Evolutionary conservation across 306 rosid genomes (phyloP), one percentile per base, ranked within the genome.

Genomic region (Ormosia semicastrata): DNA sequence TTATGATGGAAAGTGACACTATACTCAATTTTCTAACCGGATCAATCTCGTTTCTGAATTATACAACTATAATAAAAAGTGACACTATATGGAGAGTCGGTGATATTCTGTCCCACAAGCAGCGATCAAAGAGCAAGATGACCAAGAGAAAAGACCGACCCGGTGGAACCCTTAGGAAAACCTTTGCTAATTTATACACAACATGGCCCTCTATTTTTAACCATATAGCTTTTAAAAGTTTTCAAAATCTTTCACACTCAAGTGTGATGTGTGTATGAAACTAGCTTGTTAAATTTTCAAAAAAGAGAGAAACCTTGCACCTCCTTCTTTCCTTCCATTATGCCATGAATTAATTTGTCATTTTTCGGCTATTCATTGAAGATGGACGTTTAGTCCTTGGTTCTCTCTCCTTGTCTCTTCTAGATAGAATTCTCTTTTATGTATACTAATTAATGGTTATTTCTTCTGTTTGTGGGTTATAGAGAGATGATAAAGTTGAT

Each of bases 101-200:
- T 87, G 87, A 80, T 73, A 79, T 76, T 85, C 41, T 87, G 94
- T 86, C 94, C 94, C 89, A 85, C 89, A 85, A 65, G 73, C 72
- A 73, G 68, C 85, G 82, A 82, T 87, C 83, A 86, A 80, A 81
- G 85, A 73, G 85, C 41, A 87, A 85, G 68, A 77, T 49, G 81
- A 82, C 84, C 82, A 63, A 39, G 53, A 79, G 24, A 85, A 82
- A 85, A 76, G 82, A 68, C 81, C 87, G n/a, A 77, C 85, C 85
- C 66, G 30, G 87, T 84, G 90, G 89, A 90, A 86, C 94, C 92
- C 90, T 86, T 81, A 72, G 74, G 63, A 73, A 83, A 90, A 89
- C 66, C 83, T 65, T 78, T 52, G 66, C 76, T 79, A 40, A 11
- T 75, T 65, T 71, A 49, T 63, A 12, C 80, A 24, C 32, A 6